A percentile compares a stretch with the other conserved stretches of the same genome.
phyloP scores from a whole-genome alignment of 2,329 filamentous ascomycete species.

The Talaromyces amestolkiae region DNA sequence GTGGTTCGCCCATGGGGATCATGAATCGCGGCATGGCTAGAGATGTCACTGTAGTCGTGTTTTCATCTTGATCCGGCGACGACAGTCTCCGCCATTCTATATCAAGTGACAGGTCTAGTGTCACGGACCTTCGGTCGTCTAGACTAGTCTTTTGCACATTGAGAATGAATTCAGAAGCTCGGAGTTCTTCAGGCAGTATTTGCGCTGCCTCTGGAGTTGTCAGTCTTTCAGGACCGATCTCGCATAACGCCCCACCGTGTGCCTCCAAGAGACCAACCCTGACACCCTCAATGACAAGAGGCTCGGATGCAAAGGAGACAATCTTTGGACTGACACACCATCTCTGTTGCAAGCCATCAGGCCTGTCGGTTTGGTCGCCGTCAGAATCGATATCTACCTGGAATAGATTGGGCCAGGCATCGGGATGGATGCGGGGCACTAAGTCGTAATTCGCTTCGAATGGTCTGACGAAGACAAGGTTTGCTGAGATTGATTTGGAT shows the following conservation, averaged over 20 bases:
- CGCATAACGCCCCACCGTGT: constrained; percentile 62
- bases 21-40: constrained; percentile 77
- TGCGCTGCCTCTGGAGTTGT: constrained; percentile 31
- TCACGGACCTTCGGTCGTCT: constrained; percentile 75
- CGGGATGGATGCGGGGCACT: constrained; percentile 70
- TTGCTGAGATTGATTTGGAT: constrained; percentile 66
- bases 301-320: constrained; percentile 71
- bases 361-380: constrained; percentile 29
- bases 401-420: constrained; percentile 87
- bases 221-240: constrained; percentile 35
- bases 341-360: constrained; percentile 69
- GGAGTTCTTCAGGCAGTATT: constrained; percentile 65
- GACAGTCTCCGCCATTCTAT: constrained; percentile 71
- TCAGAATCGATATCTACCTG: constrained; percentile 51
- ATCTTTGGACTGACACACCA: constrained; percentile 73
- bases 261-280: constrained; percentile 60
- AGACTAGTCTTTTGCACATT: constrained; percentile 72
- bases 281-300: constrained; percentile 62
- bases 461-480: constrained; percentile 71
- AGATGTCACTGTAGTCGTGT: constrained; percentile 60
- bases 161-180: constrained; percentile 70
- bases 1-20: constrained; percentile 78
- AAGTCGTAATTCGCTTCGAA: constrained; percentile 94
- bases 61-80: constrained; percentile 27
- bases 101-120: constrained; percentile 70